Conservation (phyloP, 2,329 filamentous ascomycete genomes). For the Akanthomyces muscarius region DNA sequence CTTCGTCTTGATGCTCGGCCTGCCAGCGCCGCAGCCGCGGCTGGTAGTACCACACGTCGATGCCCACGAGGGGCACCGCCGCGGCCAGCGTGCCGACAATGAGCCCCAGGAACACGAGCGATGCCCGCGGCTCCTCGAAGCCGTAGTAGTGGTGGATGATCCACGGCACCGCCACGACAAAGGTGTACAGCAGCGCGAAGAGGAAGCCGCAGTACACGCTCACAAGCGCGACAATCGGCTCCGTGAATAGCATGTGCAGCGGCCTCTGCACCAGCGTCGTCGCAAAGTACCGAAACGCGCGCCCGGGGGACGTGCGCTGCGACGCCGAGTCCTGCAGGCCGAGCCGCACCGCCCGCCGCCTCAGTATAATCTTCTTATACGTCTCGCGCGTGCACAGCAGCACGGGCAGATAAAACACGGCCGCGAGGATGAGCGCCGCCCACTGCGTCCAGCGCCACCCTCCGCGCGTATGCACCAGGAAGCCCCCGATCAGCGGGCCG, state of each 20-base stretch:
- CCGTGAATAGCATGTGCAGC: slow-evolving; percentile 64
- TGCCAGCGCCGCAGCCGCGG: slow-evolving; percentile 44
- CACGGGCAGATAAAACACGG: slow-evolving; percentile 53
- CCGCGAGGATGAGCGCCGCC: slow-evolving; percentile 35
- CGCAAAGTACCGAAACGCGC: slow-evolving; percentile 26
- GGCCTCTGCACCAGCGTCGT: slow-evolving; percentile 55
- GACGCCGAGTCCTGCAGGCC: slow-evolving; percentile 26
- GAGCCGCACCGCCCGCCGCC: slow-evolving; percentile 39
- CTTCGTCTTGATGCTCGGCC: slow-evolving; percentile 44
- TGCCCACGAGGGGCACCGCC: slow-evolving; percentile 34
- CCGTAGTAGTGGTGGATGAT: slow-evolving; percentile 59
- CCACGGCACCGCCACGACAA: slow-evolving; percentile 60
- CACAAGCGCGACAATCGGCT: slow-evolving; percentile 65
- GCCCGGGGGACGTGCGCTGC: slow-evolving; percentile 24
- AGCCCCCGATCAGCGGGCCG: slow-evolving; percentile 64
- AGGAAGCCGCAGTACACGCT: slow-evolving; percentile 63
- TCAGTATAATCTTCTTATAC: slow-evolving; percentile 56
- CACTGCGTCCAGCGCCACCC: slow-evolving; percentile 56
- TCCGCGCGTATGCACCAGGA: slow-evolving; percentile 58
- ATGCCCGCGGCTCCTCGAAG: slow-evolving; percentile 57
- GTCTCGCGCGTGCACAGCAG: slow-evolving; percentile 55
- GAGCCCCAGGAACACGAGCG: slow-evolving; percentile 65
- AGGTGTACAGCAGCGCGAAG: slow-evolving; percentile 55
- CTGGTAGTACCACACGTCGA: slow-evolving; percentile 54
- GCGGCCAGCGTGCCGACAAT: slow-evolving; percentile 61